Percentiles rank a stretch among this genome's conserved stretches.
These are phyloP conservation scores for Populus deltoides DNA, from an alignment of 345 rosid species.

Conservation along the genomic window DNA sequence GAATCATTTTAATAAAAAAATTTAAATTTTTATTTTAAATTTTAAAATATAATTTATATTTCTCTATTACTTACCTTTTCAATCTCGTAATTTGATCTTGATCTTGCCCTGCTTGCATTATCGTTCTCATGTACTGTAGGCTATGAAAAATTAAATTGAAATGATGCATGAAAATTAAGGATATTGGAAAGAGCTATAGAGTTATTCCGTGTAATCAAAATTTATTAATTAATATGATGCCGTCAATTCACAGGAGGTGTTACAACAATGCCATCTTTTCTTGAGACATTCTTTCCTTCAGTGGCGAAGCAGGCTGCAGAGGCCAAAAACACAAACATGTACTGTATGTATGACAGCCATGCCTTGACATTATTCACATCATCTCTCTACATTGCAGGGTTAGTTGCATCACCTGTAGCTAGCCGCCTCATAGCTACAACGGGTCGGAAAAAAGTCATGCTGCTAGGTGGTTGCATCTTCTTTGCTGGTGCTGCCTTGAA, in stretches of 20 bases:
- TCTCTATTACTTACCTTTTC: no score
- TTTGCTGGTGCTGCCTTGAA: slow-evolving; percentile 68
- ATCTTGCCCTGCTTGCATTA: no score
- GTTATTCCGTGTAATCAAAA: no score
- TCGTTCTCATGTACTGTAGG: no score
- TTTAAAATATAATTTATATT: no score
- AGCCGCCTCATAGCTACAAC: slow-evolving; percentile 49
- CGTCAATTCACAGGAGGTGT: slow-evolving; percentile 58
- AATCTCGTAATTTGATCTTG: no score
- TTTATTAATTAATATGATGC: background rate
- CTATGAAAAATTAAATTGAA: no score
- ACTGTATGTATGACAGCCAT: slow-evolving; percentile 61
- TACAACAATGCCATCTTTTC: slow-evolving; percentile 87
- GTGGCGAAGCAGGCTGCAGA: slow-evolving; percentile 44
- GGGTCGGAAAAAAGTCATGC: slow-evolving; percentile 73
- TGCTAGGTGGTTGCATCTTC: slow-evolving; percentile 71
- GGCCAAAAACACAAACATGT: slow-evolving; percentile 50
- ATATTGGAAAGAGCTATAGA: no score
- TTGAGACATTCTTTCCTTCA: slow-evolving; percentile 69
- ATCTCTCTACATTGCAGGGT: slow-evolving; percentile 69
- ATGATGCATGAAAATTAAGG: no score
- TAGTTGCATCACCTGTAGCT: slow-evolving; percentile 63
- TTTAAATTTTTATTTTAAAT: no score
- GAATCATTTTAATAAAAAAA: no score
- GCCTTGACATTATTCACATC: slow-evolving; percentile 70